These are phyloP conservation scores for Yarrowia sp. DNA, from an alignment of 805 yeast species.

Conservation along the genomic window DNA sequence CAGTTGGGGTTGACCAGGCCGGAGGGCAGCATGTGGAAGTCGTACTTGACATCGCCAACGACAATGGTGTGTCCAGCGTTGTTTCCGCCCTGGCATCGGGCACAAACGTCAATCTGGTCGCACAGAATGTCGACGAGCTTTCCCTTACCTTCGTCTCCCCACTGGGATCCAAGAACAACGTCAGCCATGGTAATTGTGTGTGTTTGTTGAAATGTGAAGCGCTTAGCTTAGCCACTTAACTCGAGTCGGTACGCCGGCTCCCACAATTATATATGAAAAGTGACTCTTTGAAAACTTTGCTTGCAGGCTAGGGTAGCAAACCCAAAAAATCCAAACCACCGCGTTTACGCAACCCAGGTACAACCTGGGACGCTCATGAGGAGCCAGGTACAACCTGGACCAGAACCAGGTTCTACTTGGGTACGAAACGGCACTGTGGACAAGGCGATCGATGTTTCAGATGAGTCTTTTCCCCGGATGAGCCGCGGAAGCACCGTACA, in stretches of 20 bases:
- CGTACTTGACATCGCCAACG: conserved; percentile 82
- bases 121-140: conserved; percentile 93
- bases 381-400: conserved; percentile 22
- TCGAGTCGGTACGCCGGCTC: not conserved
- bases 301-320: not conserved
- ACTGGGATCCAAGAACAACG: conserved; percentile 96
- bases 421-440: not conserved
- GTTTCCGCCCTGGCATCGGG: conserved; percentile 96
- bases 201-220: conserved; percentile 20
- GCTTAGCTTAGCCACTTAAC: conserved; percentile 25
- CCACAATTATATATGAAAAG: conserved; percentile 9
- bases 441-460: not conserved
- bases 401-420: conserved; percentile 1
- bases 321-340: conserved; percentile 15
- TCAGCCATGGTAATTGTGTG: conserved; percentile 54
- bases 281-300: conserved; percentile 26
- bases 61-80: conserved; percentile 99
- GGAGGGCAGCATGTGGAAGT: conserved; percentile 98
- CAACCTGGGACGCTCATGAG: conserved; percentile 21
- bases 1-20: conserved; percentile 96
- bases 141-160: conserved; percentile 99
- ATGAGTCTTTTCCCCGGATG: not conserved
- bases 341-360: conserved; percentile 20
- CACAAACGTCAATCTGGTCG: conserved; percentile 93
- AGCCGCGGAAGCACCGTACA: too few species aligned